phyloP scores from a whole-genome alignment of 2,329 filamentous ascomycete genomes.

The Sphaceloma murrayae region DNA sequence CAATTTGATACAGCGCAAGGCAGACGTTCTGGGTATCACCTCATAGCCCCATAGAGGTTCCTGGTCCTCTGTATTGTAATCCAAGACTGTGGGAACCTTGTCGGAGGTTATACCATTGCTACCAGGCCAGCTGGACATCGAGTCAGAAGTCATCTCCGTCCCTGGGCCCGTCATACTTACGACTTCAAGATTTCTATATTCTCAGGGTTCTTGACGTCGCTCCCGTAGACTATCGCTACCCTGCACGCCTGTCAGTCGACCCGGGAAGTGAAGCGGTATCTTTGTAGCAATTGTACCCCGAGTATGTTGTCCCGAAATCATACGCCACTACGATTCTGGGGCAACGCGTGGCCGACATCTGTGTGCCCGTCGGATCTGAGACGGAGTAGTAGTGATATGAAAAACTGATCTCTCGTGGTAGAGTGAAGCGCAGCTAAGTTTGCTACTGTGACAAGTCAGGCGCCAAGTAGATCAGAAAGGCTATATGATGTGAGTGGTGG shows the following conservation, averaged over 20 bases:
- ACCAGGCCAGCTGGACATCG: conserved; percentile 54
- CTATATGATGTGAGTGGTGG: too few relatives aligned
- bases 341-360: too few relatives aligned
- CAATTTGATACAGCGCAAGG: conserved; percentile 73
- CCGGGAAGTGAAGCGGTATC: too few relatives aligned
- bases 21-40: conserved; percentile 65
- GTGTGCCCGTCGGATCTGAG: too few relatives aligned
- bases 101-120: conserved; percentile 80
- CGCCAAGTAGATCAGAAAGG: too few relatives aligned
- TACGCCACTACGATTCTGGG: conserved; percentile 63
- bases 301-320: conserved; percentile 79
- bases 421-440: too few relatives aligned
- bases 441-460: too few relatives aligned
- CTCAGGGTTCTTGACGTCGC: conserved; percentile 50
- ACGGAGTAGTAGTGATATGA: too few relatives aligned
- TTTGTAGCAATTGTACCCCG: conserved; percentile 2
- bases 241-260: conserved; percentile 35
- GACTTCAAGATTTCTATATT: conserved; percentile 77
- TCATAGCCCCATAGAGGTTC: conserved; percentile 68
- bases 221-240: conserved; percentile 64
- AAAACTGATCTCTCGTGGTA: too few relatives aligned
- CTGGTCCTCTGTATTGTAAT: conserved; percentile 34
- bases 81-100: conserved; percentile 73
- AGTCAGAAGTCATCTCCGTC: neutral
- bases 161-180: too few relatives aligned